Percentiles rank a stretch among this genome's conserved stretches.
phyloP scores from a whole-genome alignment of 805 yeast genomes.

The Metschnikowia henanensis region DNA sequence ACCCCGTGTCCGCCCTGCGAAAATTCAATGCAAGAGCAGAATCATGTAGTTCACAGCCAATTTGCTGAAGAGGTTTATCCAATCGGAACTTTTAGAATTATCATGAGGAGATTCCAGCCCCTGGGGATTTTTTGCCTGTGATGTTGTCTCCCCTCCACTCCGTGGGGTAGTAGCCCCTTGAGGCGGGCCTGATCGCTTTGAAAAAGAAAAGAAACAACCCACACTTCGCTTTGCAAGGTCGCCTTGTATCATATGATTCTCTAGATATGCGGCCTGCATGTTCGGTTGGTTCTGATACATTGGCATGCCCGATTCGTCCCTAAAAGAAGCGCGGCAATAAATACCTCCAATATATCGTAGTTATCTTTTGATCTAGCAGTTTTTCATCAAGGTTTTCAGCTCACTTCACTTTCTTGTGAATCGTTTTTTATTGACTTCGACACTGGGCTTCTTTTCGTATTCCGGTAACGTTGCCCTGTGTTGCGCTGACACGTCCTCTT shows the following conservation, averaged over 20 bases:
- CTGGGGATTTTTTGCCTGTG: not conserved
- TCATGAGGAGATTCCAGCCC: too few species aligned
- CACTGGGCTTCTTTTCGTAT: too few species aligned
- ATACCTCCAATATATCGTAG: conserved; percentile 10
- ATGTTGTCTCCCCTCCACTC: not conserved
- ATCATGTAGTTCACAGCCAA: not conserved
- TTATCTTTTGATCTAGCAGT: not conserved
- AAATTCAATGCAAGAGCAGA: not conserved
- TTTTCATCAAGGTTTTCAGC: not conserved
- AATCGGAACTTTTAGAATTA: not conserved
- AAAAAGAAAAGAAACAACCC: conserved; percentile 10
- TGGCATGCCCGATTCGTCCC: conserved; percentile 9
- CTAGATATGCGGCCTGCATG: conserved; percentile 10
- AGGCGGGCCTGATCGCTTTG: conserved; percentile 3
- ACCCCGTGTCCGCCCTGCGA: conserved; percentile 3
- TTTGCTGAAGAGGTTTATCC: not conserved
- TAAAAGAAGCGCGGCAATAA: conserved; percentile 4
- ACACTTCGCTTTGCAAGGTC: conserved; percentile 5
- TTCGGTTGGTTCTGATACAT: conserved; percentile 8
- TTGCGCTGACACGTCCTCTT: too few species aligned
- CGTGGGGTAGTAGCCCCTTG: conserved; percentile 3
- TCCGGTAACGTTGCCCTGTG: too few species aligned
- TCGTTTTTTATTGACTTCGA: too few species aligned
- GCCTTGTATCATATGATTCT: conserved; percentile 10
- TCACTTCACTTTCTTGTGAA: not conserved